These are phyloP conservation scores for Aspergillus kassunensis DNA, from an alignment of 495 filamentous ascomycete species.

Conservation along the genomic window DNA sequence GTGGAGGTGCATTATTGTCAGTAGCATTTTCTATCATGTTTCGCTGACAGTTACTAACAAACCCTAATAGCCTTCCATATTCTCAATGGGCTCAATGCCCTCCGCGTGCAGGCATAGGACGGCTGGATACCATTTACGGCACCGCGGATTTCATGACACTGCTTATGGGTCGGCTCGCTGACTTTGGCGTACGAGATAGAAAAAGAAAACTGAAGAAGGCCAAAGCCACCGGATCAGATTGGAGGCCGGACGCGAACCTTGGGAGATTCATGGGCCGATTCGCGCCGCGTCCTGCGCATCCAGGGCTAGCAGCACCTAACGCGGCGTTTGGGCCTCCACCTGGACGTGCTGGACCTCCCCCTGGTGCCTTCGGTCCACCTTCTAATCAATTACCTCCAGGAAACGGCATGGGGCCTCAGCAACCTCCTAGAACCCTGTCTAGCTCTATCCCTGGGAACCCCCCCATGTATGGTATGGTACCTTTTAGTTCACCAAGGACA, in stretches of 20 bases:
- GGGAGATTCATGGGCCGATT: conserved; percentile 43
- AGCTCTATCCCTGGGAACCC: conserved; percentile 16
- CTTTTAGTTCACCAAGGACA: conserved; percentile 33
- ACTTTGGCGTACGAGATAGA: conserved; percentile 76
- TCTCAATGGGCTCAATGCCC: conserved; percentile 77
- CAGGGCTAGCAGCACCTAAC: conserved; percentile 15
- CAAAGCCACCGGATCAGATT: conserved; percentile 47
- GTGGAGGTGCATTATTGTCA: conserved; percentile 80
- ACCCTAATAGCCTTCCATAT: conserved; percentile 64
- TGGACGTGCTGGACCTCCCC: conserved; percentile 10
- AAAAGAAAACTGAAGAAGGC: conserved; percentile 63
- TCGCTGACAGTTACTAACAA: conserved; percentile 7
- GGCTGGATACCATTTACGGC: conserved; percentile 77
- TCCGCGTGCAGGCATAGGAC: conserved; percentile 75
- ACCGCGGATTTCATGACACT: conserved; percentile 83
- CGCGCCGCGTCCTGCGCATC: conserved; percentile 26
- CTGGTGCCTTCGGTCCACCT: background rate
- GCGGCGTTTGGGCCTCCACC: conserved; percentile 17
- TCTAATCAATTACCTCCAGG: background rate
- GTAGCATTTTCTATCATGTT: conserved; percentile 28
- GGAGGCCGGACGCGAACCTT: conserved; percentile 54
- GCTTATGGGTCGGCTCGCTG: conserved; percentile 73
- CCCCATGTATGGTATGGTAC: conserved; percentile 54
- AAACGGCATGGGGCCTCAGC: background rate
- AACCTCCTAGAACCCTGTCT: conserved; percentile 1